Evolutionary conservation across 1,284 basidiomycete genomes (phyloP).

Genomic region (Ganoderma lingzhi): DNA sequence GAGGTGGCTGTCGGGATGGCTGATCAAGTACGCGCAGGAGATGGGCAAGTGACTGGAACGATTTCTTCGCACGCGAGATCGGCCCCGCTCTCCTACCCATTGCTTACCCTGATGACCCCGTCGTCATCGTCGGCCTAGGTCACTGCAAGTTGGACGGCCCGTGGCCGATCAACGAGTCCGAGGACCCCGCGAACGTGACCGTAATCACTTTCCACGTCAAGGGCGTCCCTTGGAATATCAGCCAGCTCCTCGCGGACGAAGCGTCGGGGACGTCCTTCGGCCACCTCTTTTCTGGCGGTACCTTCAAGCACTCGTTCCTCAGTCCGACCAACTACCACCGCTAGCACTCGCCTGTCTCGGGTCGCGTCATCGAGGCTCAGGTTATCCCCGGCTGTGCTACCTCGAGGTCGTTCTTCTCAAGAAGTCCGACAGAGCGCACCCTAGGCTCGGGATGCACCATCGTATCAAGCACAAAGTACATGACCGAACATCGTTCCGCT

Average conservation of each 20-base stretch:
- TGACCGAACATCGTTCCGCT: background rate
- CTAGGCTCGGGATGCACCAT: constrained; percentile 23
- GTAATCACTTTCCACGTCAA: constrained; percentile 23
- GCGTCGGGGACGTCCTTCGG: constrained; percentile 10
- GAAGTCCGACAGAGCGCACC: background rate
- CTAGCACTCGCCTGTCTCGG: constrained; percentile 35
- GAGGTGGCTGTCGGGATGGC: constrained; percentile 31
- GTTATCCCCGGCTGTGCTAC: constrained; percentile 36
- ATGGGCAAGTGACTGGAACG: constrained; percentile 33
- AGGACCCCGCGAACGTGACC: constrained; percentile 11
- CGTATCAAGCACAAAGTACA: background rate
- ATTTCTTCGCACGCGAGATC: constrained; percentile 33
- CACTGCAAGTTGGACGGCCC: constrained; percentile 31
- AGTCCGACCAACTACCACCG: constrained; percentile 34
- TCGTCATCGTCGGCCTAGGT: constrained; percentile 31
- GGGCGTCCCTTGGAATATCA: constrained; percentile 32
- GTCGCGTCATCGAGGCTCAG: constrained; percentile 30
- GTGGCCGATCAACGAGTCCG: constrained; percentile 26
- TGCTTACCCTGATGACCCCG: constrained; percentile 14
- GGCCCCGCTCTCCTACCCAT: constrained; percentile 26
- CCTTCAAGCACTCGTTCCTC: constrained; percentile 36
- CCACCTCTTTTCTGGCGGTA: constrained; percentile 28
- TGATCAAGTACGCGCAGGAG: constrained; percentile 31
- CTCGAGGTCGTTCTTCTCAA: constrained; percentile 25
- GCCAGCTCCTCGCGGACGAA: constrained; percentile 31